phyloP scores from a whole-genome alignment of 495 filamentous ascomycete species.

The Filosporella fistucella region DNA sequence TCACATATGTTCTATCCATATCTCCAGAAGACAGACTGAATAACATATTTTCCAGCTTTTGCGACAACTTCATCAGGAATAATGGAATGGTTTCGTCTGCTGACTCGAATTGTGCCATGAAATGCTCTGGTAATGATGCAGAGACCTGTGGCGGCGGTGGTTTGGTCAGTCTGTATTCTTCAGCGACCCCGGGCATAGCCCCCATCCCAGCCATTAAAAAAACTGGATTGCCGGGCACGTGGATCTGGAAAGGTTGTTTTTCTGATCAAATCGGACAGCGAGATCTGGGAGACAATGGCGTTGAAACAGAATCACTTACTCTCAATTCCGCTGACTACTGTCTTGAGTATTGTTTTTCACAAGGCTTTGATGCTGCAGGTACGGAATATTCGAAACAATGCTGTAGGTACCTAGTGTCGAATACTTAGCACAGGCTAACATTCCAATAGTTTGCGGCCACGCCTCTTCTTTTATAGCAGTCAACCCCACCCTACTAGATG shows the following conservation, averaged over 20 bases:
- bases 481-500: slow-evolving; percentile 24
- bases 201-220: slow-evolving; percentile 22
- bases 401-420: too few relatives aligned
- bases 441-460: too few relatives aligned
- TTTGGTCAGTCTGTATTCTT: slow-evolving; percentile 51
- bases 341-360: slow-evolving; percentile 30
- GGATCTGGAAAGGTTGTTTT: slow-evolving; percentile 29
- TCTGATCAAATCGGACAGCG: background rate
- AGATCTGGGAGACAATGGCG: background rate
- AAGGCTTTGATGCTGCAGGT: slow-evolving; percentile 35
- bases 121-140: slow-evolving; percentile 33
- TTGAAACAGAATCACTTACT: slow-evolving; percentile 18
- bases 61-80: slow-evolving; percentile 24
- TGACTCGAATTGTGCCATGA: slow-evolving; percentile 1
- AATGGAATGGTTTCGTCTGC: slow-evolving; percentile 47
- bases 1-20: slow-evolving; percentile 34
- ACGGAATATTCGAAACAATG: slow-evolving; percentile 39
- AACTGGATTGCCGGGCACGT: slow-evolving; percentile 28
- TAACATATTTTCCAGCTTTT: too few relatives aligned
- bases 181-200: background rate
- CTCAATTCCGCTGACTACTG: slow-evolving; percentile 30
- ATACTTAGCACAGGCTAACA: too few relatives aligned
- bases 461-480: slow-evolving; percentile 8
- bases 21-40: too few relatives aligned
- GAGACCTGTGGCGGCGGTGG: slow-evolving; percentile 34